phyloP scores from a whole-genome alignment of 2,329 filamentous ascomycete species.

The Microdochium trichocladiopsis region DNA sequence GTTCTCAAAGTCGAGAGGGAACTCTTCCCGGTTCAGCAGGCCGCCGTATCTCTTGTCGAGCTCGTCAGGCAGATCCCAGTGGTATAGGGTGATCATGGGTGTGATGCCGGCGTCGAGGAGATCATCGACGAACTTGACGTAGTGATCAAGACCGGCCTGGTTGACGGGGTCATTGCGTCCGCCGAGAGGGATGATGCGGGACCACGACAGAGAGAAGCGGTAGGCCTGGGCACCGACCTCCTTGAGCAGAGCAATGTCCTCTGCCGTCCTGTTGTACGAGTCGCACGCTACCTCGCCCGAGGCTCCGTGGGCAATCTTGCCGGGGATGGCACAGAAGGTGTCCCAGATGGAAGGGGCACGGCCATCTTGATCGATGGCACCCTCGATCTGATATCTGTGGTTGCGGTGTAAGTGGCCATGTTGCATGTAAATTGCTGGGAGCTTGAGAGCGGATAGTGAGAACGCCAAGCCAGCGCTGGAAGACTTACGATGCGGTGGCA shows the following conservation, averaged over 20 bases:
- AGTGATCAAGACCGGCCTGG: constrained; percentile 69
- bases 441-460: too few species aligned
- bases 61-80: constrained; percentile 80
- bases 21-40: constrained; percentile 73
- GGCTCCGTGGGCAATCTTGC: constrained; percentile 74
- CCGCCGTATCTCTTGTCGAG: constrained; percentile 78
- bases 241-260: constrained; percentile 75
- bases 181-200: constrained; percentile 78
- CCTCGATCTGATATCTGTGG: constrained; percentile 79
- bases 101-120: constrained; percentile 69
- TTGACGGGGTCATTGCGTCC: constrained; percentile 79
- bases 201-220: constrained; percentile 81
- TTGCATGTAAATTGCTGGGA: too few species aligned
- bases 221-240: constrained; percentile 66
- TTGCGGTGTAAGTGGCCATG: not conserved
- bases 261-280: constrained; percentile 71
- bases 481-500: constrained; percentile 64
- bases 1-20: constrained; percentile 71
- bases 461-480: too few species aligned
- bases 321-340: constrained; percentile 72
- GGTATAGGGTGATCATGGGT: constrained; percentile 77
- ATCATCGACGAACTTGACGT: constrained; percentile 72
- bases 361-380: constrained; percentile 65
- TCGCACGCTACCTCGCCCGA: constrained; percentile 77
- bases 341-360: constrained; percentile 85